Base-by-base conservation (phyloP, 2,329 filamentous ascomycete genomes). In the Colletotrichum sp. region DNA sequence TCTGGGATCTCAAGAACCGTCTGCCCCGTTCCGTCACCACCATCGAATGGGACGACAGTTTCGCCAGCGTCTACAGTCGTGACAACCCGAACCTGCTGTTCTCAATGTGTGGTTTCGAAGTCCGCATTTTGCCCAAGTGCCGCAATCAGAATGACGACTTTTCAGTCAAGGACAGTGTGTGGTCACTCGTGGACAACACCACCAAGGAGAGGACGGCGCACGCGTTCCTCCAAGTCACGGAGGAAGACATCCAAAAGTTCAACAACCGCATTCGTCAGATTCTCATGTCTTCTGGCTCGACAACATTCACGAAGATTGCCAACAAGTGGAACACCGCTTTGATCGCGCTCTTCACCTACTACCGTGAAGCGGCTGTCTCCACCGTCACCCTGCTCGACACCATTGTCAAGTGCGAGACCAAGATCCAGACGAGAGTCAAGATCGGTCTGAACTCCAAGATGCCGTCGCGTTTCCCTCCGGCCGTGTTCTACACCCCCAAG, bases 301-400 rank as follows among this genome's bases (percentile, higher is more conserved):
- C 97, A 0, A 99, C 97, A 0, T 99, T 99, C 87, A 99, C 97
- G 62, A 99, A 99, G 90, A 99, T 99, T 82, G 97, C 98, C 63
- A 99, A 99, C 87, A 99, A 99, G 87, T 99, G 98, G 97, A 99
- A 99, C 86, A 99, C 97, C 0, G 97, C 95, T 2, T 86, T 99
- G 79, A 99, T 99, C 81, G 96, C 97, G 1, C 91, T 99, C 30
- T 99, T 99, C 87, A 99, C 97, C 0, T 99, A 99, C 86, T 99
- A 99, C 83, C 95, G 97, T 84, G 97, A 99, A 84, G 97, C 97
- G 64, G 97, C 97, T 18, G 96, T 99, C 2, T 98, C 96, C 1
- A 99, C 98, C 0, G 95, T 99, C 76, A 95, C 95, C 77, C 89
- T 99, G 6, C 90, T 99, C 5, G 97, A 99, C 83, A 98, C 96